Evolutionary conservation across 176 grass and related monocot genomes (phyloP), one percentile per base, ranked within the genome.

Genomic region (Leersia perrieri): DNA sequence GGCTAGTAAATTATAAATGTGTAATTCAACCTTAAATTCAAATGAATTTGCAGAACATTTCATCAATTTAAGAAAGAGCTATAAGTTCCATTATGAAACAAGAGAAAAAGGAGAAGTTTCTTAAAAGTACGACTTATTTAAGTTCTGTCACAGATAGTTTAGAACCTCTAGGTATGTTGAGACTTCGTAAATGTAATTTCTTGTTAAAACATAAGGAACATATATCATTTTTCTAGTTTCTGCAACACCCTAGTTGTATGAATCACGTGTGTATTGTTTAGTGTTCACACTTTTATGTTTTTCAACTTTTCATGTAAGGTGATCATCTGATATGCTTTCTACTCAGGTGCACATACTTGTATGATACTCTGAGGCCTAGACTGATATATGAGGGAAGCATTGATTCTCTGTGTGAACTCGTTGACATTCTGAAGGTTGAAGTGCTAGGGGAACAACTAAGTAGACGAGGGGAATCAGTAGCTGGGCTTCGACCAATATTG

Each of bases 381-480:
- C 84, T 98, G 60, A 98, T 98, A 93, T 94, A 98, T 77, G 96
- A 98, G 85, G 88, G 92, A 66, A 94, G 86, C 30, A 89, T 98
- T 16, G 95, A 98, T 89, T 90, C 84, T 87, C 89, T 98, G 4
- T 98, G 95, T 47, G 95, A 94, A 87, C 92, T 98, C 45, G 88
- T 98, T 70, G 88, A 89, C 80, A 98, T 98, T 80, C 88, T 98
- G 73, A 98, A 98, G 88, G 90, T 89, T 74, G 92, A 98, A 85
- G 95, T 98, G 38, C 84, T 98, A 25, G 95, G 90, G 64, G 95
- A 98, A 76, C 95, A 93, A 40, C 66, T 91, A 30, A 89, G 67
- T 73, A 92, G 88, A 85, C 87, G 88, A 68, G 90, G 84, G 70
- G 92, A 94, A 84, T 93, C 92, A 77, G 88, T 94, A 80, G 88